Evolutionary conservation across 352 stramenopile species (phyloP).

Genomic region (Phytopythium helicoides): DNA sequence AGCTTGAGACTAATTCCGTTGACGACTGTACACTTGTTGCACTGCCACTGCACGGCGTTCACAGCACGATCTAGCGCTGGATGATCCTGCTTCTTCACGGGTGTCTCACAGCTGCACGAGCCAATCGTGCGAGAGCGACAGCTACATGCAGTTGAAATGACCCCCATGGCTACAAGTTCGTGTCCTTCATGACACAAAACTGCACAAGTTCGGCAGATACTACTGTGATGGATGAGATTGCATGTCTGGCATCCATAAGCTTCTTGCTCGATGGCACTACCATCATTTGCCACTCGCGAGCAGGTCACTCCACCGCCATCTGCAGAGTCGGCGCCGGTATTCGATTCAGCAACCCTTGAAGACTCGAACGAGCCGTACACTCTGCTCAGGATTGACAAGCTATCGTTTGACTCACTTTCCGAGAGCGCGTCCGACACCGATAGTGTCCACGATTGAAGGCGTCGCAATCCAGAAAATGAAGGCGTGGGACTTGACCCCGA

Average conservation of each 20-base stretch:
- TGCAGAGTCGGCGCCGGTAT: neutral
- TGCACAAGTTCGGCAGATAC: constrained; percentile 69
- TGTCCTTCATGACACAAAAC: constrained; percentile 78
- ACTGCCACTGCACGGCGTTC: constrained; percentile 63
- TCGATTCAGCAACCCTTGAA: neutral
- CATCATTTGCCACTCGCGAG: constrained; percentile 70
- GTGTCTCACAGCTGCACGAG: constrained; percentile 48
- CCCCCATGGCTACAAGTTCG: constrained; percentile 74
- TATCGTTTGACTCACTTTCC: no score
- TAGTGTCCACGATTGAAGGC: constrained; percentile 19
- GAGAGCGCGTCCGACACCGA: neutral
- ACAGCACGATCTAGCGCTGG: constrained; percentile 34
- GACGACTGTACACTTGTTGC: constrained; percentile 80
- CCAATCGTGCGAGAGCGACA: constrained; percentile 54
- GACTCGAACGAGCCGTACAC: constrained; percentile 3
- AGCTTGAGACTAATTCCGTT: constrained; percentile 50
- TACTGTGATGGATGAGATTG: constrained; percentile 60
- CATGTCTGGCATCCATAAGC: constrained; percentile 83
- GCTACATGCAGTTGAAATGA: constrained; percentile 63
- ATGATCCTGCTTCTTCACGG: constrained; percentile 36
- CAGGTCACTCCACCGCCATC: constrained; percentile 19
- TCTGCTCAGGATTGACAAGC: constrained; percentile 1
- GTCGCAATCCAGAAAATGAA: constrained; percentile 54
- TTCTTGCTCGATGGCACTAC: constrained; percentile 77
- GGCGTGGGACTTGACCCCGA: constrained; percentile 62